Conservation (phyloP, 2,329 filamentous ascomycete genomes). For the Penicillium sp. region DNA sequence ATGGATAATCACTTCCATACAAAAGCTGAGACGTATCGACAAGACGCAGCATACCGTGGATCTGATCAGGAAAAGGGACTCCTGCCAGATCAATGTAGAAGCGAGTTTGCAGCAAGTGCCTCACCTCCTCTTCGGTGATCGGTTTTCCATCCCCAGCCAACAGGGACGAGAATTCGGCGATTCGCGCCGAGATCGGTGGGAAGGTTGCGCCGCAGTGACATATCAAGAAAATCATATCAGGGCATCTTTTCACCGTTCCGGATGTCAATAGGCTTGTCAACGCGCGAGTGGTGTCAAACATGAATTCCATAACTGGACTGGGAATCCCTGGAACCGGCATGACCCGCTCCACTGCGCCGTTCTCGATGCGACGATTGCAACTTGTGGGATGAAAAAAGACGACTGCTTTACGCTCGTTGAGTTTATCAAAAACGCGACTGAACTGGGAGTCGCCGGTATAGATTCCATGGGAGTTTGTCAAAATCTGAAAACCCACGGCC, state of each 20-base stretch:
- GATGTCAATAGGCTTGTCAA: slow-evolving; percentile 23
- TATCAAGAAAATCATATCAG: slow-evolving; percentile 19
- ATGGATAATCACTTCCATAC: slow-evolving; percentile 52
- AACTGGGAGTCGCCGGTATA: slow-evolving; percentile 48
- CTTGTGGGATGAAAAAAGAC: slow-evolving; percentile 53
- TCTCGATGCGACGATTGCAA: slow-evolving; percentile 8
- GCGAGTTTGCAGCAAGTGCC: slow-evolving; percentile 25
- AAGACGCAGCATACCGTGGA: slow-evolving; percentile 45
- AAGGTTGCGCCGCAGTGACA: slow-evolving; percentile 26
- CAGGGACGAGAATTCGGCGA: slow-evolving; percentile 17
- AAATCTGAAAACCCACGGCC: slow-evolving; percentile 48
- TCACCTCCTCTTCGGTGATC: slow-evolving; percentile 12
- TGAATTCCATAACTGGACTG: slow-evolving; percentile 25
- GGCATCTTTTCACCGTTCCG: slow-evolving; percentile 17
- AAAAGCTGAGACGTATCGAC: slow-evolving; percentile 42
- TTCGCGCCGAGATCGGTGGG: slow-evolving; percentile 28
- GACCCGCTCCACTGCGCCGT: slow-evolving; percentile 6
- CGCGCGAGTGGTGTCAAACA: slow-evolving; percentile 25
- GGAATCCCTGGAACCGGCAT: slow-evolving; percentile 15
- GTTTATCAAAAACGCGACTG: slow-evolving; percentile 44
- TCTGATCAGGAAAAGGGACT: slow-evolving; percentile 47
- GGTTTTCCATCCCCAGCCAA: not conserved
- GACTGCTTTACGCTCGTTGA: slow-evolving; percentile 44
- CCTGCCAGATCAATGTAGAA: slow-evolving; percentile 53
- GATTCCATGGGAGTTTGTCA: slow-evolving; percentile 50